Conservation (phyloP, 1,284 basidiomycete species). For the Coniophora puteana region DNA sequence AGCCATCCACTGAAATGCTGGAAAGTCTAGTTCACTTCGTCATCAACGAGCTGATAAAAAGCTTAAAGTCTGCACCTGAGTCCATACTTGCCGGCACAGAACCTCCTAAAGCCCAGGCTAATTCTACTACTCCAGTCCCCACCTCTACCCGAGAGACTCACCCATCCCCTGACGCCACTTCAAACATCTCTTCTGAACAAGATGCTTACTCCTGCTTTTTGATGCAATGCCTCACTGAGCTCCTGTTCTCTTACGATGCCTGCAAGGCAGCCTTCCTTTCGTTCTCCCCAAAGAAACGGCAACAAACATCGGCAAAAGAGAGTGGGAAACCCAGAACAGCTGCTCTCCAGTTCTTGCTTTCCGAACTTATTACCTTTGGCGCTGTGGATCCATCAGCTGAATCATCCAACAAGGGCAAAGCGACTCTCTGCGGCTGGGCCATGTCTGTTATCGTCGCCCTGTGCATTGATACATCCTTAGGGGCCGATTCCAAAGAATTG, state of each 20-base stretch:
- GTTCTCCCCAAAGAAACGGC: constrained; percentile 68
- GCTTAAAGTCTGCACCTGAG: constrained; percentile 44
- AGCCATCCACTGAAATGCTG: constrained; percentile 39
- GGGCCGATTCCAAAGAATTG: constrained; percentile 72
- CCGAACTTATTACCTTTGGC: constrained; percentile 77
- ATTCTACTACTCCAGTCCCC: constrained; percentile 8
- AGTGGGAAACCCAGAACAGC: constrained; percentile 53
- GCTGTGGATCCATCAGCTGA: constrained; percentile 60
- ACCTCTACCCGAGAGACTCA: constrained; percentile 6
- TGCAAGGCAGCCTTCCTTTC: constrained; percentile 90
- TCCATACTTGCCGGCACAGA: constrained; percentile 10
- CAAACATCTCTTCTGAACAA: constrained; percentile 19
- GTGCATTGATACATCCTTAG: constrained; percentile 76
- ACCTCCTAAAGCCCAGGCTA: constrained; percentile 11
- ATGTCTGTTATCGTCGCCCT: constrained; percentile 91
- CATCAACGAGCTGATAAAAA: constrained; percentile 65
- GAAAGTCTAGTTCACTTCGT: constrained; percentile 74
- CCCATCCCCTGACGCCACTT: constrained; percentile 9
- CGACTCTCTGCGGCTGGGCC: constrained; percentile 82
- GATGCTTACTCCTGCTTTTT: constrained; percentile 81
- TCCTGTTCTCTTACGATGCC: constrained; percentile 88
- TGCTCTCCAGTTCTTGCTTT: constrained; percentile 74
- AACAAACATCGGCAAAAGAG: constrained; percentile 62
- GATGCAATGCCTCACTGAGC: constrained; percentile 90
- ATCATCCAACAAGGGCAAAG: constrained; percentile 49